Evolutionary conservation across 2,329 filamentous ascomycete genomes (phyloP).

Genomic region (Parascedosporium putredinis): DNA sequence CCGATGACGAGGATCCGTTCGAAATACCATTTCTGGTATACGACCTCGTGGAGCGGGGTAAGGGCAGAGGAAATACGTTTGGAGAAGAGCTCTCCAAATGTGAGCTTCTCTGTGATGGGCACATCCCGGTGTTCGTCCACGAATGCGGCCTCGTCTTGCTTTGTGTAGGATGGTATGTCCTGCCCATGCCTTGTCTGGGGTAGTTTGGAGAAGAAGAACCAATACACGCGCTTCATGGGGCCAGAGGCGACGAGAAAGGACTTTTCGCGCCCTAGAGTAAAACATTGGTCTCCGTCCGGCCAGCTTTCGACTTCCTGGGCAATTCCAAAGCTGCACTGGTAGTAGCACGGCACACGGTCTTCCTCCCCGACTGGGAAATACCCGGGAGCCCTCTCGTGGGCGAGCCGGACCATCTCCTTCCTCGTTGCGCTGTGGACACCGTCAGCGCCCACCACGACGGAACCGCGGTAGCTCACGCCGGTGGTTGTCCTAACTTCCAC

Average conservation of each 20-base stretch:
- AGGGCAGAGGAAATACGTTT: slow-evolving; percentile 18
- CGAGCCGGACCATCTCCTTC: slow-evolving; percentile 18
- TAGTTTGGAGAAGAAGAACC: slow-evolving; percentile 24
- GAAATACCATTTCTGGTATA: slow-evolving; percentile 23
- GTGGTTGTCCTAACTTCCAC: slow-evolving; percentile 21
- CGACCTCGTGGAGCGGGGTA: slow-evolving; percentile 21
- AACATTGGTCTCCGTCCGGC: slow-evolving; percentile 12
- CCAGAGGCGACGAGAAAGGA: slow-evolving; percentile 20
- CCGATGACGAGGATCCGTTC: slow-evolving; percentile 20
- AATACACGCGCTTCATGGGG: slow-evolving; percentile 21
- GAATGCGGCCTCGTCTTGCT: not conserved
- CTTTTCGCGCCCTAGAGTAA: slow-evolving; percentile 14
- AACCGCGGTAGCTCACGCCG: slow-evolving; percentile 19
- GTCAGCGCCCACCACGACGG: slow-evolving; percentile 28
- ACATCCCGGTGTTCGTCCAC: not conserved
- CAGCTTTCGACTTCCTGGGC: slow-evolving; percentile 18
- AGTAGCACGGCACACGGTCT: slow-evolving; percentile 16
- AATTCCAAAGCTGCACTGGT: slow-evolving; percentile 28
- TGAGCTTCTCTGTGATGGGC: not conserved
- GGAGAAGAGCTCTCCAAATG: slow-evolving; percentile 20
- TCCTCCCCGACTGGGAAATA: slow-evolving; percentile 15
- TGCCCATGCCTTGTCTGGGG: slow-evolving; percentile 9
- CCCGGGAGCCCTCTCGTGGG: slow-evolving; percentile 14
- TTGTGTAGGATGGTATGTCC: not conserved
- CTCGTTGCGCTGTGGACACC: slow-evolving; percentile 29